phyloP scores from a whole-genome alignment of 345 rosid species.

The Noccaea bulbosa region DNA sequence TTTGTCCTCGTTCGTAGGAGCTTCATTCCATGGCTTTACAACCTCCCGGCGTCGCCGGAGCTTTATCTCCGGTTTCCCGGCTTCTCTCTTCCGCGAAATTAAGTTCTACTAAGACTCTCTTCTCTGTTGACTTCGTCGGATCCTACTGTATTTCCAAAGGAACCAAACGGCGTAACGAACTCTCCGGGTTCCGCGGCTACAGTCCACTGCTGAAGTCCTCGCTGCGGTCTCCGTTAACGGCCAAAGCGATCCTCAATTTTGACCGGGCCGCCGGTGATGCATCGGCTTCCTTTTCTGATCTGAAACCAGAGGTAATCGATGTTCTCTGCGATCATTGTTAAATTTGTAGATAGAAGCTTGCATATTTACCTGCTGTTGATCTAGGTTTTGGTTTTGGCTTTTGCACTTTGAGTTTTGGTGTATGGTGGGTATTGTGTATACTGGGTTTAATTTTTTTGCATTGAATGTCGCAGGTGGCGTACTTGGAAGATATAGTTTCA shows the following conservation, averaged over 20 bases:
- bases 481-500: slow-evolving; percentile 82
- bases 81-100: slow-evolving; percentile 48
- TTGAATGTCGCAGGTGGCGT: slow-evolving; percentile 58
- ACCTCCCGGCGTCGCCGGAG: slow-evolving; percentile 39
- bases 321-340: slow-evolving; percentile 11
- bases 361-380: slow-evolving; percentile 19
- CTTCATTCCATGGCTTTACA: slow-evolving; percentile 46
- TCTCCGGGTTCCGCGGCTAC: slow-evolving; percentile 42
- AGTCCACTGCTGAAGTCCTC: slow-evolving; percentile 47
- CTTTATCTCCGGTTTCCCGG: slow-evolving; percentile 55
- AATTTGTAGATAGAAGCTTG: slow-evolving; percentile 14
- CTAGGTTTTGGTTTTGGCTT: slow-evolving; percentile 33
- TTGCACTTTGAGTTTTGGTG: slow-evolving; percentile 19
- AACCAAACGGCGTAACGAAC: slow-evolving; percentile 49
- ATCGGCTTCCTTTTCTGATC: slow-evolving; percentile 30
- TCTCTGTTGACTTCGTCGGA: slow-evolving; percentile 78
- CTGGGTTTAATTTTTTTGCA: background rate
- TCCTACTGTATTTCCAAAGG: slow-evolving; percentile 53
- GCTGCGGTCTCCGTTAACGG: slow-evolving; percentile 42
- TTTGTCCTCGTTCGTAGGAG: slow-evolving; percentile 8
- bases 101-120: slow-evolving; percentile 44
- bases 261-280: slow-evolving; percentile 53
- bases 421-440: background rate
- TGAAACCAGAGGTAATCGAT: slow-evolving; percentile 42
- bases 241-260: slow-evolving; percentile 51